Evolutionary conservation across 495 filamentous ascomycete species (phyloP).

Genomic region (Durotheca rogersii): DNA sequence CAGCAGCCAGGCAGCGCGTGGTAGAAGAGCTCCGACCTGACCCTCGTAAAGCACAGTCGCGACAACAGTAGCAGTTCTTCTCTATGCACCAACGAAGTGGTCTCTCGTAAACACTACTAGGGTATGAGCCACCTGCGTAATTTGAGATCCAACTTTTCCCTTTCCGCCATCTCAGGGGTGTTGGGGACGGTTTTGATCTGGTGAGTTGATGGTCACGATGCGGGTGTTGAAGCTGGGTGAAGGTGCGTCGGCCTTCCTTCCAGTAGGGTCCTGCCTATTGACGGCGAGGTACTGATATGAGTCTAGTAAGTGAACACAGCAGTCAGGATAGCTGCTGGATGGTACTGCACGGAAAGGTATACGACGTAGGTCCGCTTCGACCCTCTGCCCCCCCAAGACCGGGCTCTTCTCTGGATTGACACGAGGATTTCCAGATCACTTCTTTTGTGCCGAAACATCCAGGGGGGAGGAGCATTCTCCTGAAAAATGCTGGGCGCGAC

Average conservation of each 20-base stretch:
- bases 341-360: constrained; percentile 69
- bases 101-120: neutral
- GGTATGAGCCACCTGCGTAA: neutral
- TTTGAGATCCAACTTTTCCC: too few relatives aligned
- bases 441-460: constrained; percentile 71
- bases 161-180: neutral
- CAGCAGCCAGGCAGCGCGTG: neutral
- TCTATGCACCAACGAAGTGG: constrained; percentile 12
- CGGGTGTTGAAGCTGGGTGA: constrained; percentile 15
- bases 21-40: neutral
- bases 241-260: constrained; percentile 17
- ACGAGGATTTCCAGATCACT: constrained; percentile 35
- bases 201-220: constrained; percentile 6
- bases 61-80: too few relatives aligned
- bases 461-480: constrained; percentile 73
- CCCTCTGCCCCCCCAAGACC: constrained; percentile 15
- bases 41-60: too few relatives aligned
- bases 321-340: constrained; percentile 73
- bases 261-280: neutral
- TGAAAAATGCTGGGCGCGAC: constrained; percentile 72
- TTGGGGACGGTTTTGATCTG: neutral
- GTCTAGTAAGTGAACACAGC: constrained; percentile 61
- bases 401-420: constrained; percentile 16
- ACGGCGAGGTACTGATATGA: neutral
- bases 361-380: constrained; percentile 59